Evolutionary conservation across 768 basidiomycete genomes (phyloP).

Genomic region (Tricholomella constricta): DNA sequence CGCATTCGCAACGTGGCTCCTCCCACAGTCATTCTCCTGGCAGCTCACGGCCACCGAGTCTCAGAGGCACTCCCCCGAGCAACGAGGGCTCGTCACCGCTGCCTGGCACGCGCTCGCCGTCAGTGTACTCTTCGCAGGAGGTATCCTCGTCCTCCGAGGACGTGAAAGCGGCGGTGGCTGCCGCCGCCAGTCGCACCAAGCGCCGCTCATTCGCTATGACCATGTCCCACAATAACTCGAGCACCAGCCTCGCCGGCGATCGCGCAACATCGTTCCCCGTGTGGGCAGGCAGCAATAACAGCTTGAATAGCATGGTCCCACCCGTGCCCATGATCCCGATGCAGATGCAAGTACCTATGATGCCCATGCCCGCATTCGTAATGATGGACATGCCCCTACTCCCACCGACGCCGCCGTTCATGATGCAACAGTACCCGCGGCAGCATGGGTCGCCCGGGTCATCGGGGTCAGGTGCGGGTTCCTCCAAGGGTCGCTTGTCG

Average conservation of each 20-base stretch:
- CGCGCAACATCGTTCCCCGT: constrained; percentile 36
- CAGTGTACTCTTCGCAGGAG: constrained; percentile 53
- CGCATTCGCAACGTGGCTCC: constrained; percentile 21
- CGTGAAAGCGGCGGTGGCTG: constrained; percentile 39
- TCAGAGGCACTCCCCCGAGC: constrained; percentile 34
- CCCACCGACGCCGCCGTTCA: constrained; percentile 75
- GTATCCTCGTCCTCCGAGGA: constrained; percentile 57
- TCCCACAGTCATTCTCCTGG: constrained; percentile 38
- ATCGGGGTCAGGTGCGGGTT: constrained; percentile 33
- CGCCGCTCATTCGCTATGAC: constrained; percentile 42
- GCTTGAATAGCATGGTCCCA: constrained; percentile 34
- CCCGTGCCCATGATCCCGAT: constrained; percentile 31
- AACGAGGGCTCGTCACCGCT: constrained; percentile 23
- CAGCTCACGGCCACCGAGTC: constrained; percentile 53
- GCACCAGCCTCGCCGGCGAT: constrained; percentile 20
- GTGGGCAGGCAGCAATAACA: constrained; percentile 42
- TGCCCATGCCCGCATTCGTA: constrained; percentile 44
- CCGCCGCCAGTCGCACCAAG: constrained; percentile 34
- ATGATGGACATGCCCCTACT: constrained; percentile 68
- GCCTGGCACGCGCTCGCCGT: constrained; percentile 52
- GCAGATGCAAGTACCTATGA: constrained; percentile 28
- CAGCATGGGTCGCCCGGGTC: constrained; percentile 32
- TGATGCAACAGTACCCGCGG: constrained; percentile 63
- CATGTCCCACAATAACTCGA: constrained; percentile 31
- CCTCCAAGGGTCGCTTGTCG: constrained; percentile 34